Conservation (phyloP, 1,284 basidiomycete species). For the Puccinia triticina region DNA sequence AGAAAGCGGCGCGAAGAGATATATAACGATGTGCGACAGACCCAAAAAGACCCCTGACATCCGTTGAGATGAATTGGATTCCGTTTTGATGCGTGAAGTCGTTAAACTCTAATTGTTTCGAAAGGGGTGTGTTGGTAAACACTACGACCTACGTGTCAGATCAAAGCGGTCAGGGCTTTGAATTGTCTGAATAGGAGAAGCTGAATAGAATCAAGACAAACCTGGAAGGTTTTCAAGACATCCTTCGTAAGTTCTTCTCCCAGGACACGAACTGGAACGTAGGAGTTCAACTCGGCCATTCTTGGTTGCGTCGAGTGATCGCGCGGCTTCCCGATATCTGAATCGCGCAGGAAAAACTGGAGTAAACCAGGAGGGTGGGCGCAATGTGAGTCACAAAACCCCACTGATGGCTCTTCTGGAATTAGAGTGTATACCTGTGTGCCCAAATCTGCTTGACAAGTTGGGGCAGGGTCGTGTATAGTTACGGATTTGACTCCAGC, state of each 20-base stretch:
- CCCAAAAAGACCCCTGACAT: constrained; percentile 94
- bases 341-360: constrained; percentile 89
- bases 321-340: constrained; percentile 83
- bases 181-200: not conserved
- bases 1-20: not conserved
- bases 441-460: constrained; percentile 83
- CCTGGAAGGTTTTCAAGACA: constrained; percentile 41
- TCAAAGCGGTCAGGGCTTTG: not conserved
- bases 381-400: constrained; percentile 39
- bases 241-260: constrained; percentile 28
- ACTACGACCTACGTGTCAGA: constrained; percentile 73
- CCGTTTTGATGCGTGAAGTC: constrained; percentile 86
- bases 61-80: constrained; percentile 88
- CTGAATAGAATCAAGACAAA: constrained; percentile 14
- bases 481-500: constrained; percentile 99
- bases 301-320: constrained; percentile 85
- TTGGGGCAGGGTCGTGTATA: constrained; percentile 88
- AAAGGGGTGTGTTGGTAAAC: constrained; percentile 74
- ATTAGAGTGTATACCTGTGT: constrained; percentile 71
- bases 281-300: constrained; percentile 90
- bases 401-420: constrained; percentile 1
- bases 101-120: constrained; percentile 90
- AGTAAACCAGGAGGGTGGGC: constrained; percentile 39
- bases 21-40: constrained; percentile 57
- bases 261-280: constrained; percentile 74